Percentiles rank a stretch among this genome's conserved stretches.
phyloP scores from a whole-genome alignment of 164 flowering plant species.

The Cinnamomum chago region DNA sequence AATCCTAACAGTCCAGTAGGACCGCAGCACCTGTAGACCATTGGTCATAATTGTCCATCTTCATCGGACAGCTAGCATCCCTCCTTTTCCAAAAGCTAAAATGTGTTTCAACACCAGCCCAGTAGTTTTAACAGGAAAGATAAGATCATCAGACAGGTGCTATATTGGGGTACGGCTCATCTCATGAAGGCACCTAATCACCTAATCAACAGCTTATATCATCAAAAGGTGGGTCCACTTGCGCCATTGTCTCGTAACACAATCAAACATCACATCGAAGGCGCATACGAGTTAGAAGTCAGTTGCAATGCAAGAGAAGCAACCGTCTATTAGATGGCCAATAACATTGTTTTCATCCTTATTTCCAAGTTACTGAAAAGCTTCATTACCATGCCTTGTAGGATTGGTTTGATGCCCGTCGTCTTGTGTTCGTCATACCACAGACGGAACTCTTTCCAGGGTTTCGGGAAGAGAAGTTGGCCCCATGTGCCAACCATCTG shows the following conservation, averaged over 20 bases:
- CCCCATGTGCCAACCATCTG: slow-evolving; percentile 99
- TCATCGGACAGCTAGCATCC: too few relatives aligned
- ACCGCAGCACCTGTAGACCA: not conserved
- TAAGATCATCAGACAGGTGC: not conserved
- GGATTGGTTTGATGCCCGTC: slow-evolving; percentile 68
- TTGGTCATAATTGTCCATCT: not conserved
- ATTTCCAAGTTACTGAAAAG: not conserved
- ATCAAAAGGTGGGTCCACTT: not conserved
- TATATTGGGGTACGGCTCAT: not conserved
- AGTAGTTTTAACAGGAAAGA: not conserved
- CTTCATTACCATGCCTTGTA: slow-evolving; percentile 79
- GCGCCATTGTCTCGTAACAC: not conserved
- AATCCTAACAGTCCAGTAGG: not conserved
- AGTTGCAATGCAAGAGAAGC: not conserved
- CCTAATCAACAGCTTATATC: not conserved
- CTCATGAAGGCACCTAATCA: not conserved
- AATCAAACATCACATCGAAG: not conserved
- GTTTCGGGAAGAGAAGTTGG: slow-evolving; percentile 93
- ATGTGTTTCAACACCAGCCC: too few relatives aligned
- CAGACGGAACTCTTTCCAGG: slow-evolving; percentile 96
- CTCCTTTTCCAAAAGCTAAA: too few relatives aligned
- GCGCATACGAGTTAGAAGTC: not conserved
- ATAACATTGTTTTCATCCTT: not conserved
- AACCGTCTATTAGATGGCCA: too few relatives aligned
- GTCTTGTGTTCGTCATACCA: slow-evolving; percentile 91